A percentile compares a stretch with the other conserved stretches of the same genome.
Evolutionary conservation across 208 protist genomes (phyloP).

Genomic region (Lotmaria passim): DNA sequence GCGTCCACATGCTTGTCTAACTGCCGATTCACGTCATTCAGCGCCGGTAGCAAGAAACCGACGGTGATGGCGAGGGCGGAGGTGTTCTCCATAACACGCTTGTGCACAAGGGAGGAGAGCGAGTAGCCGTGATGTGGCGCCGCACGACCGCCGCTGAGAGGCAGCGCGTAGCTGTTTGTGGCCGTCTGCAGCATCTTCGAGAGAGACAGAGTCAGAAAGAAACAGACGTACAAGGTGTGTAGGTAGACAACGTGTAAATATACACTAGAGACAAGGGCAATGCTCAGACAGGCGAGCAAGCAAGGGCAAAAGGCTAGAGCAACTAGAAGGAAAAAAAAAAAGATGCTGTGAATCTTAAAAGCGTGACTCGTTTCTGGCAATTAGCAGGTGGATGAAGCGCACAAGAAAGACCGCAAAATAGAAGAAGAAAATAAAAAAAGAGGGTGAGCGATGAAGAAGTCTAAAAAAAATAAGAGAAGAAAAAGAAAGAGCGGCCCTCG

Average conservation of each 20-base stretch:
- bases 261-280: not conserved
- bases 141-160: slow-evolving; percentile 24
- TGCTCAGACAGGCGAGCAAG: no score
- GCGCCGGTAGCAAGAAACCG: slow-evolving; percentile 60
- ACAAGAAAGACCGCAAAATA: no score
- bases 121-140: slow-evolving; percentile 60
- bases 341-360: no score
- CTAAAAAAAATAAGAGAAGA: no score
- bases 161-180: slow-evolving; percentile 24
- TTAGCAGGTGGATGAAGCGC: no score
- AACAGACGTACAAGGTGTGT: not conserved
- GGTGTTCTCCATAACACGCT: slow-evolving; percentile 72
- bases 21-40: slow-evolving; percentile 54
- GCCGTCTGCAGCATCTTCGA: slow-evolving; percentile 27
- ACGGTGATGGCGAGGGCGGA: slow-evolving; percentile 54
- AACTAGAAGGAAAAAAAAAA: no score
- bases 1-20: slow-evolving; percentile 66
- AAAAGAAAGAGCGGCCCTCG: no score
- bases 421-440: no score
- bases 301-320: no score
- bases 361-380: no score
- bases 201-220: not conserved
- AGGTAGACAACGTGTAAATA: not conserved
- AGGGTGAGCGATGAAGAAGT: no score
- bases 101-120: slow-evolving; percentile 39